Base-by-base conservation (phyloP, 352 stramenopile species). In the Pythium rhizo-oryzae region DNA sequence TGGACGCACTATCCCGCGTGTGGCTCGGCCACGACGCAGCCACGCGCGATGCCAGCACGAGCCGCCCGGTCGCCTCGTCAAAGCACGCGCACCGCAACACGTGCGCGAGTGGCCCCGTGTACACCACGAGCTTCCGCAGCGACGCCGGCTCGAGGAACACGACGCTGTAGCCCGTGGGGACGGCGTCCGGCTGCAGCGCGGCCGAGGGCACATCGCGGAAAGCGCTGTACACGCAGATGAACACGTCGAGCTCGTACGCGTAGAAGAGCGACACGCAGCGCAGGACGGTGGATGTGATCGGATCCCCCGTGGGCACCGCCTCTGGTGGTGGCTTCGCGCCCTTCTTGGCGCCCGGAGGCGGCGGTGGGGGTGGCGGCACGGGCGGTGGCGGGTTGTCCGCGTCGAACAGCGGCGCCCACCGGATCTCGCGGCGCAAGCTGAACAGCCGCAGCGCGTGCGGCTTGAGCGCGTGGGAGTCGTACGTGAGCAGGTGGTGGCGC, bases 401-500 rank as follows among this genome's bases (percentile, higher is more conserved):
- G 28, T 82, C 71, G 55, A 94, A 84, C 19, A 94, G 62, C n/a
- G 67, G 53, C 8, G 69, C 65, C 57, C 65, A 81, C 25, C 88
- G 85, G 64, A 94, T 78, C 74, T 94, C 82, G 4, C 86, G 75
- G 1, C 85, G 84, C 51, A 94, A 72, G 41, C 84, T 92, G 56
- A 91, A 92, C 41, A 92, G 74, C 13, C 86, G 79, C 52, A 94
- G 69, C 46, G 75, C 78, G 62, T 90, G 81, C 15, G 81, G 73
- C 43, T 74, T 75, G 51, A 86, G 63, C 13, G 64, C 53, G 6
- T 75, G 62, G 23, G 74, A 78, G 69, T 86, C 82, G 61, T 89
- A 92, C 6, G 77, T 75, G 39, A 93, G 75, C 33, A 95, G 70
- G 43, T 95, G 87, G 61, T 95, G 87, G 11, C 87, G 81, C 1